phyloP scores from a whole-genome alignment of 139 green algal species.

The Chlamydomonas asymmetrica region DNA sequence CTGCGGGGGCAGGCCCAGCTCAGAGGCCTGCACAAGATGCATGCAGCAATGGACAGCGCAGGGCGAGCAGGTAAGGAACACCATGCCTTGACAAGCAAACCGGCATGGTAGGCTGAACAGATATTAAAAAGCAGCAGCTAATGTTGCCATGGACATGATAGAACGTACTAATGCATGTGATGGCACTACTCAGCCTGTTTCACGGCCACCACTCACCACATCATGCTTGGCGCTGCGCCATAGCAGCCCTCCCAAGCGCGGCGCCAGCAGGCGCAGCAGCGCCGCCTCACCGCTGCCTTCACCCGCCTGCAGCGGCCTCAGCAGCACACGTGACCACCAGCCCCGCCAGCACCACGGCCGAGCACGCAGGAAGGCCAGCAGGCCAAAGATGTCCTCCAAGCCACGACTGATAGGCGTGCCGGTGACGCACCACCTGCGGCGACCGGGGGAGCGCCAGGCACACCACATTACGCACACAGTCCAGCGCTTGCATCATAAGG shows the following conservation, averaged over 20 bases:
- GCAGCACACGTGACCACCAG: slow-evolving; percentile 69
- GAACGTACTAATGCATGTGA: too few relatives aligned
- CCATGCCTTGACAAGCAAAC: too few relatives aligned
- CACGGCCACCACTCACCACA: too few relatives aligned
- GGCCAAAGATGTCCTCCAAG: slow-evolving; percentile 85
- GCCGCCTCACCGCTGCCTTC: slow-evolving; percentile 24
- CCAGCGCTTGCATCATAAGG: neutral
- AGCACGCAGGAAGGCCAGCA: slow-evolving; percentile 81
- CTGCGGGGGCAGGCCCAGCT: slow-evolving; percentile 83
- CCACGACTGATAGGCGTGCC: slow-evolving; percentile 85
- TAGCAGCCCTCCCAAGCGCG: slow-evolving; percentile 63
- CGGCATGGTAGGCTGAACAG: too few relatives aligned
- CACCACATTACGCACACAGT: too few relatives aligned
- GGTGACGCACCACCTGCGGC: slow-evolving; percentile 62
- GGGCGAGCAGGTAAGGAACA: too few relatives aligned
- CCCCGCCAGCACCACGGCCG: slow-evolving; percentile 47
- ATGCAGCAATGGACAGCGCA: too few relatives aligned
- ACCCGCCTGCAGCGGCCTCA: slow-evolving; percentile 55
- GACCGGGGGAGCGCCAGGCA: neutral
- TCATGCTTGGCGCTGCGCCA: slow-evolving; percentile 85
- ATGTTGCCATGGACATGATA: too few relatives aligned
- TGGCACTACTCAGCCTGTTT: too few relatives aligned
- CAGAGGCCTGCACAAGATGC: too few relatives aligned
- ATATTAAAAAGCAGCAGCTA: too few relatives aligned
- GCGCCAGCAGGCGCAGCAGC: slow-evolving; percentile 19